Evolutionary conservation across 768 basidiomycete species (phyloP).

Genomic region (Hortiboletus flavorubellus): DNA sequence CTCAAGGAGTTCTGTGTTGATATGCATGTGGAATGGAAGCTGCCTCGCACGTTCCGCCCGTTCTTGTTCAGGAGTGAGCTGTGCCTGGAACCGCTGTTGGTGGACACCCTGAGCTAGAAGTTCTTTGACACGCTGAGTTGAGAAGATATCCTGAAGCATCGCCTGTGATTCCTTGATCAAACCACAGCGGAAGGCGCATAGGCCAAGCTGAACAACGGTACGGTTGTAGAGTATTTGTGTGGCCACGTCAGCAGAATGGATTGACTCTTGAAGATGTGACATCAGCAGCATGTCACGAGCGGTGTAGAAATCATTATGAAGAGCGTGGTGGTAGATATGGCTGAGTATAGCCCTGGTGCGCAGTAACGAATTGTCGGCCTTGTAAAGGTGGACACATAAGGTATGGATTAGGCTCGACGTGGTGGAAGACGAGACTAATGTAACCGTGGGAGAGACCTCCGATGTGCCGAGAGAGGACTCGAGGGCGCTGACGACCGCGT

Average conservation of each 20-base stretch:
- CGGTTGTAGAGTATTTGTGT: conserved; percentile 99
- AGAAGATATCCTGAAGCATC: conserved; percentile 92
- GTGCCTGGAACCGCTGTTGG: conserved; percentile 79
- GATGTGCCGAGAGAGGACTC: conserved; percentile 64
- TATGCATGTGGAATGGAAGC: conserved; percentile 99
- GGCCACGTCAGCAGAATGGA: conserved; percentile 92
- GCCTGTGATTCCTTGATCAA: conserved; percentile 92
- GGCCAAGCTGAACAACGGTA: conserved; percentile 93
- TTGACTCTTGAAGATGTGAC: conserved; percentile 97
- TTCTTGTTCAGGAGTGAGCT: conserved; percentile 91
- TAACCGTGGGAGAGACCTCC: conserved; percentile 59
- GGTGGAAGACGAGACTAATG: conserved; percentile 49
- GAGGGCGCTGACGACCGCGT: conserved; percentile 86
- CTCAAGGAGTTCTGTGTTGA: conserved; percentile 96
- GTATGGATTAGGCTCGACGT: conserved; percentile 82
- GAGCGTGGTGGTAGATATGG: conserved; percentile 95
- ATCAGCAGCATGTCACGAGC: conserved; percentile 98
- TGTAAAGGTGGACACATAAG: conserved; percentile 91
- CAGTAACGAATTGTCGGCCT: conserved; percentile 83
- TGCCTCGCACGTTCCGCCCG: conserved; percentile 94
- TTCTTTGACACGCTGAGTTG: conserved; percentile 96
- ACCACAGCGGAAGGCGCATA: conserved; percentile 95
- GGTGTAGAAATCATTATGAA: conserved; percentile 95
- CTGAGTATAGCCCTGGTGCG: conserved; percentile 96
- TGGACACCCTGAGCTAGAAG: conserved; percentile 95